phyloP scores from a whole-genome alignment of 2,329 filamentous ascomycete genomes.

The Pestalotiopsis sp. region DNA sequence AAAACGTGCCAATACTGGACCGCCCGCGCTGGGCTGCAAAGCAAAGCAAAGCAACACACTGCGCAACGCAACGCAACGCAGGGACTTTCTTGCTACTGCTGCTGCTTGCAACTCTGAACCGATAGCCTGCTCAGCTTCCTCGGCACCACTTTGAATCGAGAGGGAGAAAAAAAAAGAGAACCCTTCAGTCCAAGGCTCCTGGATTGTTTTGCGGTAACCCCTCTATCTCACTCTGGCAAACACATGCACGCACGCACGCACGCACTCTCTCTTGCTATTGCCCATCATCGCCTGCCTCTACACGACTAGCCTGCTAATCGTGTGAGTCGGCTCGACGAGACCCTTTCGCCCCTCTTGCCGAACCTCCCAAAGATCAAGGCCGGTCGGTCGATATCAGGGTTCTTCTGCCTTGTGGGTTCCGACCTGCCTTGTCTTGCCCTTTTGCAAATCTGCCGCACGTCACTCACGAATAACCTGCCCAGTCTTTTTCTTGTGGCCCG shows the following conservation, averaged over 20 bases:
- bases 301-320: too few relatives aligned
- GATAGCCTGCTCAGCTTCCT: too few relatives aligned
- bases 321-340: background rate
- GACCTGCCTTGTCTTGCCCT: background rate
- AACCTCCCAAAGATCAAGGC: background rate
- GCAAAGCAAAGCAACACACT: too few relatives aligned
- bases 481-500: background rate
- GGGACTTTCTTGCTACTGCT: too few relatives aligned
- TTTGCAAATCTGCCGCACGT: background rate
- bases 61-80: too few relatives aligned
- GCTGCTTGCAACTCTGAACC: too few relatives aligned
- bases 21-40: background rate
- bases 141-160: too few relatives aligned
- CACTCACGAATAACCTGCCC: background rate
- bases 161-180: background rate
- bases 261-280: too few relatives aligned
- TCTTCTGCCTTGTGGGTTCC: background rate
- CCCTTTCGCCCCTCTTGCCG: background rate
- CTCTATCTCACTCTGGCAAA: too few relatives aligned
- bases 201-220: too few relatives aligned
- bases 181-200: background rate
- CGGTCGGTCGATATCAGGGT: background rate
- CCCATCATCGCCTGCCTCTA: too few relatives aligned
- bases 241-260: too few relatives aligned
- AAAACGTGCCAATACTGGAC: constrained; percentile 3